A percentile compares a stretch with the other conserved stretches of the same genome.
These are phyloP conservation scores for Tetrahymena thermophila DNA, from an alignment of 73 alveolate genomes.

Conservation along the genomic window DNA sequence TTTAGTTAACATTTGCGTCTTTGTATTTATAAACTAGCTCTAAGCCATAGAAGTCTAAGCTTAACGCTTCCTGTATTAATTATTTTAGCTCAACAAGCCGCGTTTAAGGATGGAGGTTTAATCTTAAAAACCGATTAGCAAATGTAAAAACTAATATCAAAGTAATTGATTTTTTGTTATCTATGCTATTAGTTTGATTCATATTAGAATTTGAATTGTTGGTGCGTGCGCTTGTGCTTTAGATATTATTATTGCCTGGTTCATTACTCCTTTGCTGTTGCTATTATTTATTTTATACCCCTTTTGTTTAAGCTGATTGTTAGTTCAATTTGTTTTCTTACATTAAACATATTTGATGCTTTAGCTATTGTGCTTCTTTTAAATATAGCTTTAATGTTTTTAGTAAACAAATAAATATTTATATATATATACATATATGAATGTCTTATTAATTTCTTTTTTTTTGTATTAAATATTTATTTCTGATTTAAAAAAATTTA, in stretches of 20 bases:
- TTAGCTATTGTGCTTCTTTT: too few species aligned
- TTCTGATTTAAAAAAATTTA: too few species aligned
- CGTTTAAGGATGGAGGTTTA: not conserved
- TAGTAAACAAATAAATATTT: too few species aligned
- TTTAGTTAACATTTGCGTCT: not conserved
- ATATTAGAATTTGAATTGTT: not conserved
- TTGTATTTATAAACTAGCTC: not conserved
- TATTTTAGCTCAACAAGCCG: not conserved
- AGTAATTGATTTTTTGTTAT: not conserved
- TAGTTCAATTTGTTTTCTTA: too few species aligned
- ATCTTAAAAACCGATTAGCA: not conserved
- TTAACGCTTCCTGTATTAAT: not conserved
- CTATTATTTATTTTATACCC: too few species aligned
- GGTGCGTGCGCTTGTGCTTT: not conserved
- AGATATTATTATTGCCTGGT: too few species aligned
- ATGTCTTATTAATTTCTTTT: too few species aligned
- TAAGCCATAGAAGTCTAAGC: not conserved
- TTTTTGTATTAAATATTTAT: too few species aligned
- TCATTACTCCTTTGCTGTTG: not conserved
- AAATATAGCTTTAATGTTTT: too few species aligned
- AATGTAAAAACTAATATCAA: not conserved
- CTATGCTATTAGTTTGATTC: not conserved
- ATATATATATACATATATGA: too few species aligned
- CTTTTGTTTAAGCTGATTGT: too few species aligned
- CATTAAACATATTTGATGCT: too few species aligned